Evolutionary conservation across 140 eudicot genomes (phyloP), one percentile per base, ranked within the genome.

Genomic region (Cichorium intybus): DNA sequence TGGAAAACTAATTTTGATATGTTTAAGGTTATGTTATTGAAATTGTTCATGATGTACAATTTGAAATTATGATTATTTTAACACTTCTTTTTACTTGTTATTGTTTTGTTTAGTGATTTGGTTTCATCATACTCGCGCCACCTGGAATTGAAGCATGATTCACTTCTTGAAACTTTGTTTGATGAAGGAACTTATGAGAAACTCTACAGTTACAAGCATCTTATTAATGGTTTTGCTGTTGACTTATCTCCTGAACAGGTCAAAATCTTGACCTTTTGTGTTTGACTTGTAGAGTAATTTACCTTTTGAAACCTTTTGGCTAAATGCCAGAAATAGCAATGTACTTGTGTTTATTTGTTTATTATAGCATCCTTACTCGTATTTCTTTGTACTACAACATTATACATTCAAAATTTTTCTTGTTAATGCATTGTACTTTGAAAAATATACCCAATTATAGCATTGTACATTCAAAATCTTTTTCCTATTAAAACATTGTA

Each of bases 171-270:
- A 47, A 72, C 89, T 76, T 75, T 93, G 60, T 93, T 93, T 55
- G 88, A 78, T 27, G 64, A 71, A 57, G 97, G 95, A 49, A 76
- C 88, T 41, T 93, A 86, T 81, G 75, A 77, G 87, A 93, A 93
- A 74, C 77, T 93, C 76, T 93, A 93, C 75, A 93, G 99, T 82
- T 93, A 93, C 77, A 80, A 82, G 51, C 99, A 88, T 74, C 87
- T 93, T 35, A 85, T 93, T 66, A 93, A 93, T 56, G 99, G 97
- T 24, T 93, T 93, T 64, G 91, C 99, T 27, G 95, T 82, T 80
- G 90, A 89, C 60, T 75, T 72, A 68, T 72, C 95, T 37, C 85
- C 87, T 10, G 95, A 93, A 75, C 99, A 93, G 99, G 99, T 93
- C 88, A 82, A 68, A 82, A 31, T 49, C 71, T 62, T 47, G 63